Conservation (phyloP, 257 asterid genomes). For the Solanum raphanifolium region DNA sequence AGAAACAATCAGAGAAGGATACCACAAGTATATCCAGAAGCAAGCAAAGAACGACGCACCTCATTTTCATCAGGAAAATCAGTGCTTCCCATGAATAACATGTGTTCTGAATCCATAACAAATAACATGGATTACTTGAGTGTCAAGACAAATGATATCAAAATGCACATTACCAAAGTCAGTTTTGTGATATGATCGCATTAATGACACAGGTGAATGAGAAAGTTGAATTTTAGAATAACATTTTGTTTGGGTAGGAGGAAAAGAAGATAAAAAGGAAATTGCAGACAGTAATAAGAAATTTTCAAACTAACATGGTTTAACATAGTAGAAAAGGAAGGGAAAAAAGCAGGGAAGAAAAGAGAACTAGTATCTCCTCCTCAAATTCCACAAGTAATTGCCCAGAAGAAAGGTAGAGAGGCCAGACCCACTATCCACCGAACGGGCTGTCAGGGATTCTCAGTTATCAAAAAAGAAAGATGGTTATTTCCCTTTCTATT, state of each 20-base stretch:
- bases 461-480: background rate
- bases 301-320: background rate
- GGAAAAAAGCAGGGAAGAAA: background rate
- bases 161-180: background rate
- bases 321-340: background rate
- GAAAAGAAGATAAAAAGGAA: background rate
- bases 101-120: slow-evolving; percentile 68
- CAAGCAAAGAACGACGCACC: slow-evolving; percentile 37
- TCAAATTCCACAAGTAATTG: background rate
- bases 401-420: background rate
- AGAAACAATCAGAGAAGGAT: background rate
- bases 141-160: background rate
- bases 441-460: background rate
- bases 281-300: background rate
- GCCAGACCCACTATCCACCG: background rate
- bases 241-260: background rate
- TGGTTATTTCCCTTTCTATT: background rate
- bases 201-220: background rate
- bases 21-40: background rate
- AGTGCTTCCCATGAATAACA: slow-evolving; percentile 98
- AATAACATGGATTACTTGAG: slow-evolving; percentile 6
- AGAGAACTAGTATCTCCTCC: background rate
- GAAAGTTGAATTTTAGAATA: background rate
- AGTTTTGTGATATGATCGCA: background rate
- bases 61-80: slow-evolving; percentile 96